Base-by-base conservation (phyloP, 768 basidiomycete genomes). In the Megacollybia marginata region DNA sequence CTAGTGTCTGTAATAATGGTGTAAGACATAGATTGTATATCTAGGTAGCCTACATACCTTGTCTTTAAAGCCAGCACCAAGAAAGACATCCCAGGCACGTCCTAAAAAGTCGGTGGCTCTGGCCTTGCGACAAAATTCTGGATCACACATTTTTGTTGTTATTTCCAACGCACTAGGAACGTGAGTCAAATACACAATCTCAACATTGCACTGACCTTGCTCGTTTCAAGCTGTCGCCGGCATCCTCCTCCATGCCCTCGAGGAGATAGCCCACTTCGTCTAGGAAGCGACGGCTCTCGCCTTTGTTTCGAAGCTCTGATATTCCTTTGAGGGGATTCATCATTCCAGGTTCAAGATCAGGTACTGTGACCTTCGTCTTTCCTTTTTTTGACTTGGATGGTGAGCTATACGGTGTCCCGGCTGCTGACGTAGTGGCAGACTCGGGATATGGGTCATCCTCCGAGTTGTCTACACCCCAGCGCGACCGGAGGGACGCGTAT, bases 241-340 rank as follows among this genome's bases (percentile, higher is more conserved):
- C 75, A 13, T 69, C 69, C 9, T 63, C 56, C 23, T 80, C 78
- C 65, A 92, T 74, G 1, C 90, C 88, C 62, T 92, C 90, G 53
- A 91, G 85, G 5, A 92, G 65, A 65, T 91, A 92, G 0, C 90
- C 90, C 2, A 90, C 77, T 57, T 91, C 89, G 52, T 92, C 90
- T 40, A 90, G 63, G 59, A 92, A 92, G 13, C 87, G 70, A 53
- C 89, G 72, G 48, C 73, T 82, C 65, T 92, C 88, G 11, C 90
- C 90, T 61, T 87, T 88, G 58, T 78, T 85, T 49, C 88, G 68
- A 35, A 92, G 69, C 54, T 92, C 89, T 1, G 86, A 85, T 42
- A 91, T 87, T 52, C 85, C 88, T 65, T 85, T 85, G 45, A 88
- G 59, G 33, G 85, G 82, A 54, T 88, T 86, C 71, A 80, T 80